Evolutionary conservation across 108 stramenopile species (phyloP).

Genomic region (Asterionellopsis glacialis): DNA sequence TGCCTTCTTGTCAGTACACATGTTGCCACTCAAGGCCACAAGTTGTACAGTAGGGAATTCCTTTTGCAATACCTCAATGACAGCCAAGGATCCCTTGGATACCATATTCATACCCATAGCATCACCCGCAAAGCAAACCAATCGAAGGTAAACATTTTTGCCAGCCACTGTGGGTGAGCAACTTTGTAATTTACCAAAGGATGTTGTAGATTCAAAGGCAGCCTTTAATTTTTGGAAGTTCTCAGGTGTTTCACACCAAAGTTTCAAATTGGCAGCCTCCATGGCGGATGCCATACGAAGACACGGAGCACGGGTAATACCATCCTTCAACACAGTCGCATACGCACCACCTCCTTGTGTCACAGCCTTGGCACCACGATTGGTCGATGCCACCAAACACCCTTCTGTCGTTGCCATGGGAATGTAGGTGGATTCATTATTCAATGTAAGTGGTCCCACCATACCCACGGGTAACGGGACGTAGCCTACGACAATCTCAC

Average conservation of each 20-base stretch:
- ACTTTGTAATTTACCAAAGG: conserved; percentile 84
- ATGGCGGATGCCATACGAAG: conserved; percentile 79
- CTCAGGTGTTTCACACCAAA: conserved; percentile 82
- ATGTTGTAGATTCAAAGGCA: conserved; percentile 96
- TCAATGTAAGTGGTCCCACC: conserved; percentile 90
- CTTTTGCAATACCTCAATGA: conserved; percentile 70
- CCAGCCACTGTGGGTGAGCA: conserved; percentile 90
- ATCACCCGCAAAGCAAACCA: conserved; percentile 94
- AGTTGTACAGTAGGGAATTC: conserved; percentile 73
- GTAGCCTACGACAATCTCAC: conserved; percentile 97
- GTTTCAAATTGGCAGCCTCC: conserved; percentile 85
- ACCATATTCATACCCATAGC: conserved; percentile 99
- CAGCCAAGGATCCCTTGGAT: conserved; percentile 91
- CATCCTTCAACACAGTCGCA: conserved; percentile 84
- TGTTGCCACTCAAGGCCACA: conserved; percentile 93
- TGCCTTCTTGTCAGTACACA: conserved; percentile 99
- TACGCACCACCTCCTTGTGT: conserved; percentile 71
- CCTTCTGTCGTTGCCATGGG: conserved; percentile 99
- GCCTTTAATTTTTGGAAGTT: conserved; percentile 81
- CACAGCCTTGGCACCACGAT: conserved; percentile 97
- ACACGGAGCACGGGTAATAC: conserved; percentile 97
- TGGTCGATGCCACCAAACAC: conserved; percentile 93
- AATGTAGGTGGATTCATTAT: conserved; percentile 85
- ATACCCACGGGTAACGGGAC: conserved; percentile 95
- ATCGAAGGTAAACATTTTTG: conserved; percentile 91